These are phyloP conservation scores for Talaromyces trachyspermus DNA, from an alignment of 495 filamentous ascomycete species.

Conservation along the genomic window DNA sequence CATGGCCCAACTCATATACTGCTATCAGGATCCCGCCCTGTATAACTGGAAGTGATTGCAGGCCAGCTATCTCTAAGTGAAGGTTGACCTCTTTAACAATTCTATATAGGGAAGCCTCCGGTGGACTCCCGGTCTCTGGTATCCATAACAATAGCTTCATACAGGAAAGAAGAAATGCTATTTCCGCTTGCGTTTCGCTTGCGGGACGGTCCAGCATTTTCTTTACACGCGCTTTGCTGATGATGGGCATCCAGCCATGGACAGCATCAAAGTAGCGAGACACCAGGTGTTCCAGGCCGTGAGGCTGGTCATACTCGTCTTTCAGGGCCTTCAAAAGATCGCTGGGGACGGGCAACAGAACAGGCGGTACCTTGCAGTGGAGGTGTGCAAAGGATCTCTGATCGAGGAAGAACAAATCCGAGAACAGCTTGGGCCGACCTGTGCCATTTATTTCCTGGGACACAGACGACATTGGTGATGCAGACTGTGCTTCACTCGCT, in stretches of 20 bases:
- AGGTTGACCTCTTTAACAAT: constrained; percentile 21
- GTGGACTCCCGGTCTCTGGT: constrained; percentile 8
- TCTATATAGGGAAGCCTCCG: constrained; percentile 17
- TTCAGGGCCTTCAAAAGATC: too few species aligned
- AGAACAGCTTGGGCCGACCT: too few species aligned
- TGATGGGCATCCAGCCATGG: background rate
- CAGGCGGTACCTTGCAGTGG: too few species aligned
- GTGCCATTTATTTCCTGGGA: too few species aligned
- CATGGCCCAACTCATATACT: constrained; percentile 20
- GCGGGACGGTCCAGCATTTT: background rate
- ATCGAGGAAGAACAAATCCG: too few species aligned
- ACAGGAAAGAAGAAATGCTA: constrained; percentile 9
- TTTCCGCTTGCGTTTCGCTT: constrained; percentile 11
- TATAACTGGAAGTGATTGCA: constrained; percentile 19
- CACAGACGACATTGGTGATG: too few species aligned
- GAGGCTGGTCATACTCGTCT: too few species aligned
- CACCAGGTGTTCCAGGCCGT: too few species aligned
- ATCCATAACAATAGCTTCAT: constrained; percentile 6
- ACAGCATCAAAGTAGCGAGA: background rate
- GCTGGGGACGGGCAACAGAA: too few species aligned
- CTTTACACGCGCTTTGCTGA: background rate
- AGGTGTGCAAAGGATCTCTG: too few species aligned
- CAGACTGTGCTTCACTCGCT: too few species aligned
- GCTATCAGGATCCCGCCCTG: constrained; percentile 26
- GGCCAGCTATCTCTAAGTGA: constrained; percentile 15